Base-by-base conservation (phyloP, 1,139 yeast genomes). In the Kodamaea sp. region DNA sequence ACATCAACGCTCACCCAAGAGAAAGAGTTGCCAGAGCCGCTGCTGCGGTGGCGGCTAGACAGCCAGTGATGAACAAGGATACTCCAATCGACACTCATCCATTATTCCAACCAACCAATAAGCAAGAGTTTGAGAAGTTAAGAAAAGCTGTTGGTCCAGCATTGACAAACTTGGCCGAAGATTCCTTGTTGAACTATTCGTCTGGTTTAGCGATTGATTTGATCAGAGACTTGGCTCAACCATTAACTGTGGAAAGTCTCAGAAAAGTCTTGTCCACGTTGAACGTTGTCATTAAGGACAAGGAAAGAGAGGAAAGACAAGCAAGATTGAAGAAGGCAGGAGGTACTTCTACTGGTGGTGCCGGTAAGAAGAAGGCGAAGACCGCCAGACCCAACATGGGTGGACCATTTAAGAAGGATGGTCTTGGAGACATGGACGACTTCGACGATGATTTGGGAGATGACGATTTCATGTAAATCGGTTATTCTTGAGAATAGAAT, bases 361-460 rank as follows among this genome's bases (percentile, higher is more conserved):
- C 95, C 21, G 97, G 96, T 55, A 88, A 87, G 75, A 86, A 88
- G 80, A 89, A 90, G 78, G 90, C 82, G 44, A 89, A 88, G 71
- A 78, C 79, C 21, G 80, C 73, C 21, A 86, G 86, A 50, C 78
- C 90, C 32, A 82, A 85, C 57, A 77, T 83, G 50, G 84, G 84
- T 42, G 83, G 84, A 40, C 80, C 83, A 5, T 87, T 86, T 75
- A 83, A 85, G 66, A 89, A 85, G 54, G 81, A 80, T 50, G 78
- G 72, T 31, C 73, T 76, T 48, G 95, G 83, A 50, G 79, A 78
- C 41, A 48, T 63, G 56, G 66, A 56, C 37, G 58, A 47, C 26
- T 66, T 69, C 55, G 72, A 63, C 55, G 78, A 74, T 50, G 83
- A 81, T 45, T 66, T 73, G 43, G 79, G 66, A 39, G 96, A 86